Base-by-base conservation (phyloP, 2,329 filamentous ascomycete genomes). In the Gaeumannomyces tritici region DNA sequence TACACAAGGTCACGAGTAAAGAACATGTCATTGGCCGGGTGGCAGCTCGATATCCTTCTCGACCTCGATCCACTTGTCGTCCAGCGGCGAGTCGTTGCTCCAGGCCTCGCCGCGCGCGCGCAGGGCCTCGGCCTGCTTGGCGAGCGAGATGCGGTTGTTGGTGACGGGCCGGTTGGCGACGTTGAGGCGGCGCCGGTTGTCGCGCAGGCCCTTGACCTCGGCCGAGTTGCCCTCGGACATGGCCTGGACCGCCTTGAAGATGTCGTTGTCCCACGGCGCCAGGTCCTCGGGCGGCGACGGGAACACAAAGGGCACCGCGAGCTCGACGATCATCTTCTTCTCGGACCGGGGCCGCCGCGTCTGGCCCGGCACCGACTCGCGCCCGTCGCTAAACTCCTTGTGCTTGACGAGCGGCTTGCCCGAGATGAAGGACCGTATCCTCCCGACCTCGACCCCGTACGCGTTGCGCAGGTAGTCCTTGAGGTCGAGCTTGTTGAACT, bases 281-380 rank as follows among this genome's bases (percentile, higher is more conserved):
- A 84, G 78, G 72, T 89, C 82, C 66, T 80, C 75, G 5, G 91
- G 89, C 67, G 79, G 74, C 66, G 86, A 82, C 1, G 95, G 95
- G 89, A 91, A 98, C 63, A 90, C 86, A 78, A 99, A 99, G 5
- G 93, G 91, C 78, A 88, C 79, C 65, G 83, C 85, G 78, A 99
- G 84, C 80, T 97, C 90, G 57, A 96, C 91, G 55, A 89, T 96
- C 95, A 99, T 99, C 75, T 88, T 89, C 83, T 99, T 99, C 70
- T 87, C 83, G 60, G 86, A 79, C 66, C 83, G 80, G 29, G 90
- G 89, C 28, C 93, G 85, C 74, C 33, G 18, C 11, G 47, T 33
- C 27, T n/a, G 47, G 42, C 18, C 24, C 31, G 31, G 24, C 8
- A 42, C 24, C 26, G 18, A 6, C 8, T 18, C 5, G 1, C 24